Evolutionary conservation across 2,329 filamentous ascomycete species (phyloP).

Genomic region (Fusarium xylarioides): DNA sequence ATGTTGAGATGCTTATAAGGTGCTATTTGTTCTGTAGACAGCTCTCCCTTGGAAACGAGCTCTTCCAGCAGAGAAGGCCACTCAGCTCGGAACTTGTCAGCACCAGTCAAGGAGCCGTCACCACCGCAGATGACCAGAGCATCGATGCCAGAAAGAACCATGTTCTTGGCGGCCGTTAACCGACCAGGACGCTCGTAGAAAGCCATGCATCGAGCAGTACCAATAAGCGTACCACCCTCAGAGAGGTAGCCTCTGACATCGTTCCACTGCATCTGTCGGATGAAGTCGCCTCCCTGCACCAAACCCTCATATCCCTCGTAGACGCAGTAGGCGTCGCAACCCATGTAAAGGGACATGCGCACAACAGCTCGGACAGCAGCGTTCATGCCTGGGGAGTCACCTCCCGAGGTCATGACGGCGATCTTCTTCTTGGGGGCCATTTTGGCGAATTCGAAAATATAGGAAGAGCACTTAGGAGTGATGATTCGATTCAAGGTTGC

Average conservation of each 20-base stretch:
- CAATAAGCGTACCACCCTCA: conserved; percentile 94
- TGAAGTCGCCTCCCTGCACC: conserved; percentile 87
- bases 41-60: conserved; percentile 77
- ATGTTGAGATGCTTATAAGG: conserved; percentile 92
- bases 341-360: conserved; percentile 87
- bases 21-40: conserved; percentile 74
- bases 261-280: conserved; percentile 88
- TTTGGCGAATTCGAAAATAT: conserved; percentile 38
- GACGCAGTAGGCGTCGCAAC: conserved; percentile 80
- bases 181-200: conserved; percentile 92
- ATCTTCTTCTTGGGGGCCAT: conserved; percentile 73
- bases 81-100: conserved; percentile 90
- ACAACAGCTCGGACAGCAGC: conserved; percentile 89
- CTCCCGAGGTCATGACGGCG: conserved; percentile 92
- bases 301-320: conserved; percentile 97
- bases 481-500: conserved; percentile 35
- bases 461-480: conserved; percentile 10
- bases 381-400: conserved; percentile 96
- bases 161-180: conserved; percentile 88
- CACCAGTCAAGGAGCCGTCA: conserved; percentile 94
- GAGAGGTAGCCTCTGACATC: conserved; percentile 95
- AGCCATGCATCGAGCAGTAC: conserved; percentile 89
- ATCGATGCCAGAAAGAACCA: conserved; percentile 92
- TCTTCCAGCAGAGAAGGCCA: conserved; percentile 91
- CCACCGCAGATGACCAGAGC: conserved; percentile 96